phyloP scores from a whole-genome alignment of 129 eudicot species.

The Silybum marianum region DNA sequence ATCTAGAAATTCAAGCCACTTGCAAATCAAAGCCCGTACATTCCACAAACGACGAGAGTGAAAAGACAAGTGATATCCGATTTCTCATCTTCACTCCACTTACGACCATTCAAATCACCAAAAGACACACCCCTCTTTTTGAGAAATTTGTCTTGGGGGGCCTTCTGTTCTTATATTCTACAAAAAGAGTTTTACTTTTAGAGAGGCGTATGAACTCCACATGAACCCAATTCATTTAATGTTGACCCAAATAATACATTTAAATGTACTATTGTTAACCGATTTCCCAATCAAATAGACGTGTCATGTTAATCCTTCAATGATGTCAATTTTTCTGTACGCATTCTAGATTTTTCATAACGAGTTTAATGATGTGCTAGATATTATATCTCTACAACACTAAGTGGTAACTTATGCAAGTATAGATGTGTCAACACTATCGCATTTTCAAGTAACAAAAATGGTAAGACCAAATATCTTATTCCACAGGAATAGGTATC shows the following conservation, averaged over 20 bases:
- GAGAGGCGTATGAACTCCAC: conserved; percentile 1
- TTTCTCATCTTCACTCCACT: not conserved
- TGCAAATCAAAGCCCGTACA: not conserved
- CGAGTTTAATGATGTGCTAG: no score
- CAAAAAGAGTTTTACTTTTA: not conserved
- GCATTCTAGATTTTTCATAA: not conserved
- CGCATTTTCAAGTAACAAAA: no score
- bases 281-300: not conserved
- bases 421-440: no score
- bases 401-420: no score
- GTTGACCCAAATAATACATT: not conserved
- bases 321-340: not conserved
- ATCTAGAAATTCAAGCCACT: not conserved
- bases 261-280: not conserved
- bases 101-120: conserved; percentile 12
- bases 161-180: not conserved
- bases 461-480: no score
- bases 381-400: no score
- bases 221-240: conserved; percentile 1
- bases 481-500: no score
- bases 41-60: not conserved
- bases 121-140: not conserved
- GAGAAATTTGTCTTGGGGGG: not conserved
- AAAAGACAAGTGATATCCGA: not conserved
- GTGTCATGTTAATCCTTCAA: not conserved